Base-by-base conservation (phyloP, 768 basidiomycete genomes). In the Mycena olivaceomarginata region DNA sequence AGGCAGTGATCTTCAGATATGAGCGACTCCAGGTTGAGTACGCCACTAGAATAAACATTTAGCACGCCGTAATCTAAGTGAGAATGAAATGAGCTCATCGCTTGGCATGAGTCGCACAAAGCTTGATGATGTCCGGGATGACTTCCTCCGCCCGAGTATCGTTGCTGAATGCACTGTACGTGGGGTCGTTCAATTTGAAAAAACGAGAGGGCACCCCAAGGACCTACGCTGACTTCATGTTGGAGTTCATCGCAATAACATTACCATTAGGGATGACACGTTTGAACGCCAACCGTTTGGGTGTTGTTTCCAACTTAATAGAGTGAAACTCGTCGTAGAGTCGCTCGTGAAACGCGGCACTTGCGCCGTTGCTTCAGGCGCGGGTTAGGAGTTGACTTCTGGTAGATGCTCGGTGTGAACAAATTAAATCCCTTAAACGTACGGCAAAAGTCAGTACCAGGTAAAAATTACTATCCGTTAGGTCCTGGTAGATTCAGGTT, bases 181-280 rank as follows among this genome's bases (percentile, higher is more conserved):
- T 45, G 25, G 56, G 43, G 18, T 48, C 37, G 46, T 59, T 70
- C 2, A 56, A 43, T 25, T 72, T 71, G 43, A n/a, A 77, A 40
- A 11, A 77, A 45, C 0, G 70, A 77, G 4, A 18, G n/a, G 0
- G 76, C 71, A 7, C 76, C 12, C 64, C 76, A 9, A 73, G 25
- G 6, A 77, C 67, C 60, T 77, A 71, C 20, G 76, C 70, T 1
- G 43, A n/a, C 22, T 72, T 65, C 75, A 76, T 76, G 56, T 76
- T 70, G 1, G 70, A 70, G 18, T 64, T 67, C n/a, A 77, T 12
- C 4, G 66, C 70, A 0, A 77, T n/a, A 12, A 77, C 25, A 31
- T 77, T 73, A 22, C 76, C 76, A 1, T 59, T 66, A 5, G 56
- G 22, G 45, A 68, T 67, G 3, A 77, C 41, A 20, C 76, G 71